Percentiles rank a stretch among this genome's conserved stretches.
phyloP scores from a whole-genome alignment of 169 alveolate species.

The Plasmodium vinckei region DNA sequence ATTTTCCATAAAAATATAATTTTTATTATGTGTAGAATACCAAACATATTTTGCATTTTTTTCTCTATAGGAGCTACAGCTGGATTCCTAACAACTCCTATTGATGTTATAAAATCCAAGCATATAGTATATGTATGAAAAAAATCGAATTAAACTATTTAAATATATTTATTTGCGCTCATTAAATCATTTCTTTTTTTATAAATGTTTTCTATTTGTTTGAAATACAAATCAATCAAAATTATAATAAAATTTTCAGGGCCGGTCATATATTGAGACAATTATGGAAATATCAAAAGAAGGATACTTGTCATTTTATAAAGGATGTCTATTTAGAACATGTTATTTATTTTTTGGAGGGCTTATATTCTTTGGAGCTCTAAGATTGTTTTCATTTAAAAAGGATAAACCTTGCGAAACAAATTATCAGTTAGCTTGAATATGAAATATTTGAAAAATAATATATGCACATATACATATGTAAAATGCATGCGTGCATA shows the following conservation, averaged over 20 bases:
- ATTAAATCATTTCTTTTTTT: background rate
- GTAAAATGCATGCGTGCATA: no score
- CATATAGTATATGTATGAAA: slow-evolving; percentile 93
- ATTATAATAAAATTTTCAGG: slow-evolving; percentile 26
- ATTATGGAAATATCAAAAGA: slow-evolving; percentile 35
- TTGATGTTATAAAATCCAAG: slow-evolving; percentile 96
- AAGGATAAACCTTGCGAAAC: background rate
- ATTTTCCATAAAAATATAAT: background rate
- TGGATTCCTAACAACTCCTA: slow-evolving; percentile 95
- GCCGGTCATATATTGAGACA: slow-evolving; percentile 25
- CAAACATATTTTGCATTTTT: background rate
- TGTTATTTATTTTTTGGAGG: slow-evolving; percentile 65
- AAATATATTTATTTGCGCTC: background rate
- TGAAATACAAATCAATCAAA: background rate
- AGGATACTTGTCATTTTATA: slow-evolving; percentile 59
- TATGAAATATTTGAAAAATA: background rate
- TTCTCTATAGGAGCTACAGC: slow-evolving; percentile 93
- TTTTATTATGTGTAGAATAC: slow-evolving; percentile 76
- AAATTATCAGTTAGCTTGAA: background rate
- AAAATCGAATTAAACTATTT: background rate
- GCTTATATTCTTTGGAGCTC: slow-evolving; percentile 50
- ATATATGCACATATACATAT: no score
- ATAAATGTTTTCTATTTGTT: background rate
- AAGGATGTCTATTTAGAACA: slow-evolving; percentile 47
- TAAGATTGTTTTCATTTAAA: slow-evolving; percentile 52